Evolutionary conservation across 2,329 filamentous ascomycete genomes (phyloP).

Genomic region (Zasmidium angulare): DNA sequence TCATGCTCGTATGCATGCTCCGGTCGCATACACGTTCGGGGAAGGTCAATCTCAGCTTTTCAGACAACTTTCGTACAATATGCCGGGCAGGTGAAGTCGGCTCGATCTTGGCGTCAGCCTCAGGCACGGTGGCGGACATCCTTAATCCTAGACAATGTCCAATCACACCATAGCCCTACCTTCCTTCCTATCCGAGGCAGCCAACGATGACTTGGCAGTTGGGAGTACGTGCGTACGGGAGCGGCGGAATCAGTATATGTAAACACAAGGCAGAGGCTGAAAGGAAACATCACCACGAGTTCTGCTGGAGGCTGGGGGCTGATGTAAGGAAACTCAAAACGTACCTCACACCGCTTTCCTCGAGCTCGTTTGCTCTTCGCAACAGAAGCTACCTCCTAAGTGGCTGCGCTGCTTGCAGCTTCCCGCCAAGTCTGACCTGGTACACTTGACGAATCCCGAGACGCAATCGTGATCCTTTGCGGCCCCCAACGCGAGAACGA

Average conservation of each 20-base stretch:
- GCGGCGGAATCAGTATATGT: too few relatives aligned
- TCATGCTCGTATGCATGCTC: too few relatives aligned
- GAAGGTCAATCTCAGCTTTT: too few relatives aligned
- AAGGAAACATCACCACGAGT: background rate
- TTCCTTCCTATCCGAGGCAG: background rate
- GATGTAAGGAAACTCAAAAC: background rate
- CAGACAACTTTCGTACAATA: background rate
- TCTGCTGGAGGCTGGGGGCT: background rate
- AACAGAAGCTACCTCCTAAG: too few relatives aligned
- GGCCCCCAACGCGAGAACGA: background rate
- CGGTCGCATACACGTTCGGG: too few relatives aligned
- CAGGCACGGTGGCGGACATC: background rate
- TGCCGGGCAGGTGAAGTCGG: background rate
- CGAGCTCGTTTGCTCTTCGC: background rate
- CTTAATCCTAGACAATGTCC: background rate
- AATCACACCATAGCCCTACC: background rate
- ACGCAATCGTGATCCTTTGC: background rate
- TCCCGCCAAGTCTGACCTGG: background rate
- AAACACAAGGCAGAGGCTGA: too few relatives aligned
- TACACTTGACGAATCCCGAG: background rate
- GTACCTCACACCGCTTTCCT: background rate
- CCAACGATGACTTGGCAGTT: too few relatives aligned
- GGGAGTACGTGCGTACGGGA: background rate
- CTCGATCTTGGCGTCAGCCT: background rate
- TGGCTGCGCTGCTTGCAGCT: background rate